These are phyloP conservation scores for Recurvomyces mirabilis DNA, from an alignment of 495 filamentous ascomycete genomes.

Conservation along the genomic window DNA sequence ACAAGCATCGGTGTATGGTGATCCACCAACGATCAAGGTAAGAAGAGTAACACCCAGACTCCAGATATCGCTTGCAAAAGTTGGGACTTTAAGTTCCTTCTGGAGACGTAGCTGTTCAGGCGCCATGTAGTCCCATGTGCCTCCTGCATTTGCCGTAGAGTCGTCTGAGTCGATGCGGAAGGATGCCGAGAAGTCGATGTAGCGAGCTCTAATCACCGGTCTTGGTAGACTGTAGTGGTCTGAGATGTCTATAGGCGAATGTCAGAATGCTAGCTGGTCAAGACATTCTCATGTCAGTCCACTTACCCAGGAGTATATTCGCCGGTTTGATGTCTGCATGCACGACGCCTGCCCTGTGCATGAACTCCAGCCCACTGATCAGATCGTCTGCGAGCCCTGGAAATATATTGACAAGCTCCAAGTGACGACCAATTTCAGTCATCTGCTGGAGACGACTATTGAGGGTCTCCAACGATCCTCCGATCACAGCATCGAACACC, in stretches of 20 bases:
- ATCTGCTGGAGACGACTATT: conserved; percentile 14
- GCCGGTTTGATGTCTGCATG: conserved; percentile 50
- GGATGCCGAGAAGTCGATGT: conserved; percentile 52
- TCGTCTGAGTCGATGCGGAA: conserved; percentile 26
- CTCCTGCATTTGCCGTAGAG: conserved; percentile 29
- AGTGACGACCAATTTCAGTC: conserved; percentile 18
- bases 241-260: conserved; percentile 19
- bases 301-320: conserved; percentile 46
- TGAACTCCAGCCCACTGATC: conserved; percentile 40
- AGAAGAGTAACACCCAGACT: conserved; percentile 47
- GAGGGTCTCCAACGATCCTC: conserved; percentile 26
- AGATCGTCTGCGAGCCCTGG: conserved; percentile 38
- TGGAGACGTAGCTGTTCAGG: conserved; percentile 34
- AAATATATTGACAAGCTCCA: conserved; percentile 19
- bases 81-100: conserved; percentile 26
- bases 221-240: conserved; percentile 17
- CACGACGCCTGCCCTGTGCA: conserved; percentile 39
- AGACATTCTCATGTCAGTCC: no score
- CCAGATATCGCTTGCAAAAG: conserved; percentile 40
- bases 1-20: conserved; percentile 40
- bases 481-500: conserved; percentile 44
- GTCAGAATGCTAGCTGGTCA: no score
- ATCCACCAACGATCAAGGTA: conserved; percentile 42
- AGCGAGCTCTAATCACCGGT: conserved; percentile 37
- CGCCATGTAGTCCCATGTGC: conserved; percentile 49